phyloP scores from a whole-genome alignment of 257 asterid species.

The Avicennia marina region DNA sequence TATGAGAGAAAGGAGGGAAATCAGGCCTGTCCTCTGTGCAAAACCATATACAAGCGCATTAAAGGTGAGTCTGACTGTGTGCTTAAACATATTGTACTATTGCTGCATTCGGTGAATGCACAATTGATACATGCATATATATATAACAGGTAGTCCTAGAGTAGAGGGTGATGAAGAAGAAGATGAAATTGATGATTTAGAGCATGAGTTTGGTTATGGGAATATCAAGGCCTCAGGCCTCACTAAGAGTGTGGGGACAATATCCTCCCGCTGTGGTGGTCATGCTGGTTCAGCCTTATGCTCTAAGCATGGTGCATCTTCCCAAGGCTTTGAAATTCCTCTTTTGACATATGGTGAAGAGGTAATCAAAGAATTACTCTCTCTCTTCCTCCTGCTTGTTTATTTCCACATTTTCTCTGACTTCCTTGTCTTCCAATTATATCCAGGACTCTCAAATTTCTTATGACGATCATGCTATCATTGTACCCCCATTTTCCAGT shows the following conservation, averaged over 20 bases:
- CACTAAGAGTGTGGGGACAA: slow-evolving; percentile 9
- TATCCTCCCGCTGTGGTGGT: slow-evolving; percentile 23
- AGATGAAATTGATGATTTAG: slow-evolving; percentile 54
- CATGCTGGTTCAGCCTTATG: slow-evolving; percentile 19
- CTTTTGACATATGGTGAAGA: slow-evolving; percentile 58
- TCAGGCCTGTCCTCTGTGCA: slow-evolving; percentile 78
- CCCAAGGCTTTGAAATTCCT: slow-evolving; percentile 37
- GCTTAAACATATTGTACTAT: not conserved
- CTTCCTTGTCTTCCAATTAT: not conserved
- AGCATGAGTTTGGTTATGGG: slow-evolving; percentile 47
- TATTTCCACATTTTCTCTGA: not conserved
- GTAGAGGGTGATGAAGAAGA: slow-evolving; percentile 80
- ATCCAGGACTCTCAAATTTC: slow-evolving; percentile 37
- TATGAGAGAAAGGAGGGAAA: slow-evolving; percentile 69
- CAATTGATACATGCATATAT: not conserved
- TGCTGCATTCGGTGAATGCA: not conserved
- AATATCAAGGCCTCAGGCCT: slow-evolving; percentile 18
- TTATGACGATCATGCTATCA: slow-evolving; percentile 47
- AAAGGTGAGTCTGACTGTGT: slow-evolving; percentile 32
- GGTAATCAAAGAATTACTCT: slow-evolving; percentile 25
- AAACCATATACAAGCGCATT: slow-evolving; percentile 56
- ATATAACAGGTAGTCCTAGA: slow-evolving; percentile 48
- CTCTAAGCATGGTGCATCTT: slow-evolving; percentile 25
- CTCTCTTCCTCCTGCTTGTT: not conserved
- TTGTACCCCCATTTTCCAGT: slow-evolving; percentile 38